phyloP scores from a whole-genome alignment of 2,329 filamentous ascomycete genomes.

The Colletotrichum acutatum region DNA sequence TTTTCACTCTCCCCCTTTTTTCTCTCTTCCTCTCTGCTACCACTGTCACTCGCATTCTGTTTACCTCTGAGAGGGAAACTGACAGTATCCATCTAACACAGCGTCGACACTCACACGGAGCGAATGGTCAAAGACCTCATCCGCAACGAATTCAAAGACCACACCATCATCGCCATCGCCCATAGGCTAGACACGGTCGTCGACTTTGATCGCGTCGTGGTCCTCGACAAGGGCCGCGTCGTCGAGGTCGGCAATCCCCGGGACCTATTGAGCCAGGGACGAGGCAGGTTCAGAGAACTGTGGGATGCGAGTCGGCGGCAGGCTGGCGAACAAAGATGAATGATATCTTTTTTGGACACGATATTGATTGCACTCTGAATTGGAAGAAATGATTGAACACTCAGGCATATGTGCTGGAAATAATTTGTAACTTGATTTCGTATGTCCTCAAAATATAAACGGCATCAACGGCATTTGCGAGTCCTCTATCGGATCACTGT shows the following conservation, averaged over 20 bases:
- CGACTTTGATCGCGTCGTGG: slow-evolving; percentile 42
- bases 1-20: too few species aligned
- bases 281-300: slow-evolving; percentile 22
- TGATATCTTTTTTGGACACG: too few species aligned
- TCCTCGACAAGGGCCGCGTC: slow-evolving; percentile 34
- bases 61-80: background rate
- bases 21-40: background rate
- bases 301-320: slow-evolving; percentile 22
- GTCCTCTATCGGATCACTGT: slow-evolving; percentile 47
- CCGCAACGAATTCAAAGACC: slow-evolving; percentile 45
- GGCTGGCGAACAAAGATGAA: background rate
- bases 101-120: slow-evolving; percentile 48
- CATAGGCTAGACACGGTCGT: slow-evolving; percentile 57
- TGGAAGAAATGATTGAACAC: too few species aligned
- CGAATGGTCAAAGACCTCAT: slow-evolving; percentile 46
- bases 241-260: slow-evolving; percentile 29
- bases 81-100: slow-evolving; percentile 14
- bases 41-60: too few species aligned
- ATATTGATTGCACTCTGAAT: background rate
- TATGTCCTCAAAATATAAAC: background rate
- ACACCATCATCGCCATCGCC: slow-evolving; percentile 63
- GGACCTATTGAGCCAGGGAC: slow-evolving; percentile 15
- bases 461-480: background rate
- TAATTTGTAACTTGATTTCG: background rate
- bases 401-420: background rate